Evolutionary conservation across 2,329 filamentous ascomycete genomes (phyloP).

Genomic region (Ceratocystis diversiconidia): DNA sequence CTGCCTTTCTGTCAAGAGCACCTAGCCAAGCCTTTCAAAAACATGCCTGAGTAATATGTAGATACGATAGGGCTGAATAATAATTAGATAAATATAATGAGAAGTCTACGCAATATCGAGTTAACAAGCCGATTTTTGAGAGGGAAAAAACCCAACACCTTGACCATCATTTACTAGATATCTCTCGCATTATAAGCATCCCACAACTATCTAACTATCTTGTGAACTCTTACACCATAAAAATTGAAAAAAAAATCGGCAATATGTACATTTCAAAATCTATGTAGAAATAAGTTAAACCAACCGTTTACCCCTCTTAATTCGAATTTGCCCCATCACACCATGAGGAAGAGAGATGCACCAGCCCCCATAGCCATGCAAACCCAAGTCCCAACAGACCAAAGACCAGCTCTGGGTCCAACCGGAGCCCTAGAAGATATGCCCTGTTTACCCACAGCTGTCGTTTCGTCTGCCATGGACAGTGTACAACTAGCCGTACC

Average conservation of each 20-base stretch:
- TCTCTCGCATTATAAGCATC: too few relatives aligned
- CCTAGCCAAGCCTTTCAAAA: conserved; percentile 45
- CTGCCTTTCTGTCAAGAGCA: conserved; percentile 56
- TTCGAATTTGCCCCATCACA: not conserved
- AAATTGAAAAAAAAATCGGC: too few relatives aligned
- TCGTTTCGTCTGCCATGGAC: conserved; percentile 37
- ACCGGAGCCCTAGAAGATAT: conserved; percentile 24
- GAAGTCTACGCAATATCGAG: not conserved
- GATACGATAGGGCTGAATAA: not conserved
- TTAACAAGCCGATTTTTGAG: too few relatives aligned
- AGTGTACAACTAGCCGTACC: conserved; percentile 58
- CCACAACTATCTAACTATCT: too few relatives aligned
- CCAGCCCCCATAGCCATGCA: not conserved
- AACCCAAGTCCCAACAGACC: not conserved
- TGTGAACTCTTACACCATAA: too few relatives aligned
- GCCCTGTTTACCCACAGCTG: conserved; percentile 41
- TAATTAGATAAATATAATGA: not conserved
- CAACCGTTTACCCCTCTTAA: too few relatives aligned
- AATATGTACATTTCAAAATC: conserved; percentile 4
- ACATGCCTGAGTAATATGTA: conserved; percentile 43
- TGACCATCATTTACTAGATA: too few relatives aligned
- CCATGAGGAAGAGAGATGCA: not conserved
- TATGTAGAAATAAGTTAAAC: not conserved
- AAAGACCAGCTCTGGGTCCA: too few relatives aligned
- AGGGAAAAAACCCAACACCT: too few relatives aligned